Conservation (phyloP, 2,329 filamentous ascomycete genomes). For the Cordyceps tenuipes region DNA sequence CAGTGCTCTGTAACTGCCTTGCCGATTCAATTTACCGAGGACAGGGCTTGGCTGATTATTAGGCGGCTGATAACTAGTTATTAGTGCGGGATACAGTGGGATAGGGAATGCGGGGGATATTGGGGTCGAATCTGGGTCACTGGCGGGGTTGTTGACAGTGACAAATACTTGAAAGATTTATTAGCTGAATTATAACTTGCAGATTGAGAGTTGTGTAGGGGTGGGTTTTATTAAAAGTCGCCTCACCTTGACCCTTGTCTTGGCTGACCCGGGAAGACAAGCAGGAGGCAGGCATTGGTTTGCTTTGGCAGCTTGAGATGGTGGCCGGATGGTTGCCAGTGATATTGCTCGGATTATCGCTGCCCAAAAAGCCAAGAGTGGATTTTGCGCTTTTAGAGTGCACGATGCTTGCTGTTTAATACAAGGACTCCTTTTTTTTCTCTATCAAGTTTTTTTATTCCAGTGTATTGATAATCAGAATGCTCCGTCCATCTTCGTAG, state of each 20-base stretch:
- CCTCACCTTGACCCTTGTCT: slow-evolving; percentile 9
- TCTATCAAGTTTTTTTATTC: too few relatives aligned
- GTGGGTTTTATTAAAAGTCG: slow-evolving; percentile 5
- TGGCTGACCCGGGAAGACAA: slow-evolving; percentile 15
- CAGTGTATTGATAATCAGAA: too few relatives aligned
- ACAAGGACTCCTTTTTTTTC: too few relatives aligned
- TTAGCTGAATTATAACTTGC: too few relatives aligned
- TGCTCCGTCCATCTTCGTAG: slow-evolving; percentile 23
- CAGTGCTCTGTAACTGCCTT: neutral
- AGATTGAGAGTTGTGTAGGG: too few relatives aligned
- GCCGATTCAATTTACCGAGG: neutral
- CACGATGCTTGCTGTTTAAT: too few relatives aligned
- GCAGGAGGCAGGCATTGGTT: neutral
- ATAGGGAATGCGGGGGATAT: neutral
- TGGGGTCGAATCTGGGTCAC: neutral
- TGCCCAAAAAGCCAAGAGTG: too few relatives aligned
- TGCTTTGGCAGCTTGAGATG: too few relatives aligned
- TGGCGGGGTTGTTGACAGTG: neutral
- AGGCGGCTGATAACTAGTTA: neutral
- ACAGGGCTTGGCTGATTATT: neutral
- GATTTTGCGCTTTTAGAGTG: too few relatives aligned
- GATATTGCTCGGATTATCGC: too few relatives aligned
- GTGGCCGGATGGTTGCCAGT: too few relatives aligned
- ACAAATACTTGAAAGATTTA: too few relatives aligned
- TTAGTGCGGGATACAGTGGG: neutral